Base-by-base conservation (phyloP, 73 alveolate species). In the Symbiodinium pilosum region DNA sequence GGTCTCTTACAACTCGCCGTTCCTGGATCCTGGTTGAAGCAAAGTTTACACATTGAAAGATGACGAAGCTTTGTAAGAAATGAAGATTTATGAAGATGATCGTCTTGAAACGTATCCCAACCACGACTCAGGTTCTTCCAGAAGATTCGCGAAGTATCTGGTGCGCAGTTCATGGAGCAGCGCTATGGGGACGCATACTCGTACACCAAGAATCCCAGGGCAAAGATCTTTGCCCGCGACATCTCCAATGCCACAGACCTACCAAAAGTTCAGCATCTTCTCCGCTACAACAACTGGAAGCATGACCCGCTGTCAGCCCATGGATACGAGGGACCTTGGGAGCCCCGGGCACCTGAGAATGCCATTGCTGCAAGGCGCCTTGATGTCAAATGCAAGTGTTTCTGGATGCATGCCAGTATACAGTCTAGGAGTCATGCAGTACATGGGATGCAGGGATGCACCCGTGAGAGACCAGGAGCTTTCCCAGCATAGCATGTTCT, bases 301-400 rank as follows among this genome's bases (percentile, higher is more conserved):
- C 83, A 91, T 21, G 97, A 91, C 51, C 97, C 97, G 56, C 36
- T 91, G 77, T 91, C 97, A 2, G 97, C 97, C 18, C 52, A 34
- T 40, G 97, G 97, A 69, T 91, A 91, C 39, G 47, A 34, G 30
- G 97, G 97, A 30, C 97, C 97, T n/a, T 41, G 39, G 88, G 97
- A 91, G 89, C 97, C 97, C 2, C 73, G 77, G 9, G 97, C 97
- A 34, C 97, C 97, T 42, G 97, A 91, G 56, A 91, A 91, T 43
- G 97, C 97, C 88, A 91, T 91, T 43, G 97, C 97, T 4, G 97
- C 97, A 34, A 59, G 97, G n/a, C n/a, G n/a, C n/a, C n/a, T n/a
- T n/a, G n/a, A n/a, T n/a, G n/a, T n/a, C n/a, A n/a, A n/a, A n/a
- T n/a, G n/a, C n/a, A n/a, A n/a, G n/a, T n/a, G n/a, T n/a, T n/a